A percentile compares a stretch with the other conserved stretches of the same genome.
These are phyloP conservation scores for Claviceps digitariae DNA, from an alignment of 2,329 filamentous ascomycete genomes.

Conservation along the genomic window DNA sequence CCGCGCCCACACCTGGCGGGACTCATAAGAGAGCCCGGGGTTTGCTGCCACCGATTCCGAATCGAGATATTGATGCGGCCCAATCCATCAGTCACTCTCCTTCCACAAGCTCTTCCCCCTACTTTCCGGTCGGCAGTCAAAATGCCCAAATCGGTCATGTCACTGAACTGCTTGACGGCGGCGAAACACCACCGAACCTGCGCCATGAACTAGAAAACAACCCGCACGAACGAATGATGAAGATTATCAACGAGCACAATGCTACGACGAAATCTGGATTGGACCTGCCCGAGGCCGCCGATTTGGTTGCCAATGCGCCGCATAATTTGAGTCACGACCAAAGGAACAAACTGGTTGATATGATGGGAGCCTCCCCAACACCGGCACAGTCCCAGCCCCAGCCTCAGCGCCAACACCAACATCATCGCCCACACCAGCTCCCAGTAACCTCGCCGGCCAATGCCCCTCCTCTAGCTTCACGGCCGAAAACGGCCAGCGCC, in stretches of 20 bases:
- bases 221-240: slow-evolving; percentile 50
- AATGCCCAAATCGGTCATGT: slow-evolving; percentile 40
- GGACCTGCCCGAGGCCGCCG: slow-evolving; percentile 36
- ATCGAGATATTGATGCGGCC: slow-evolving; percentile 15
- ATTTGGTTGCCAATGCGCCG: slow-evolving; percentile 39
- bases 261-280: slow-evolving; percentile 34
- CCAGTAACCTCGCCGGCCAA: slow-evolving; percentile 13
- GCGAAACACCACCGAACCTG: slow-evolving; percentile 36
- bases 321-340: slow-evolving; percentile 43
- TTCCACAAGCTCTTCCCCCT: slow-evolving; percentile 16
- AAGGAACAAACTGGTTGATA: slow-evolving; percentile 42
- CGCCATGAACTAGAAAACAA: slow-evolving; percentile 43
- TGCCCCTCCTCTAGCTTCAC: slow-evolving; percentile 5
- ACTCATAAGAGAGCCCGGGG: slow-evolving; percentile 38
- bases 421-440: slow-evolving; percentile 9
- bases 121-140: slow-evolving; percentile 15
- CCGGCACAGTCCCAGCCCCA: slow-evolving; percentile 5
- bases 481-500: slow-evolving; percentile 6
- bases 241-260: slow-evolving; percentile 51
- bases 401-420: slow-evolving; percentile 9
- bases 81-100: slow-evolving; percentile 16
- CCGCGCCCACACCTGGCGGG: slow-evolving; percentile 24
- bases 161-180: slow-evolving; percentile 45
- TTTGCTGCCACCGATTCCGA: slow-evolving; percentile 40
- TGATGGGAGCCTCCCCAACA: slow-evolving; percentile 34